phyloP scores from a whole-genome alignment of 805 yeast genomes.

The Schizosaccharomyces japonicus region DNA sequence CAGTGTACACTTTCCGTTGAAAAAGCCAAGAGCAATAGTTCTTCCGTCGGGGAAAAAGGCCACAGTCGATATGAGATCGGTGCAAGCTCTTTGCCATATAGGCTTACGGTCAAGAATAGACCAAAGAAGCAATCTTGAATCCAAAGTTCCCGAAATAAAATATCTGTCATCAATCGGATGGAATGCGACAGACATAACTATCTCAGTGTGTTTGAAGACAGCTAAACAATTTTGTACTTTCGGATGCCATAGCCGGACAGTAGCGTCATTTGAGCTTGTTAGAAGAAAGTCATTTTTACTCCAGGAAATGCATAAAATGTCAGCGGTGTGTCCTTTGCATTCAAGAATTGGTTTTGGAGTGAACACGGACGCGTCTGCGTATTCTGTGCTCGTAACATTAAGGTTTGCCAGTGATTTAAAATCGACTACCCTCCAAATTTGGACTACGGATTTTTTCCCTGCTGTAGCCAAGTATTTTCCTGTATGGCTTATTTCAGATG shows the following conservation, averaged over 20 bases:
- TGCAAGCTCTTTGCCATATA: neutral
- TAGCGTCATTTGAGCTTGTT: neutral
- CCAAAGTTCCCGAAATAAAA: neutral
- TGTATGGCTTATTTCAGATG: neutral
- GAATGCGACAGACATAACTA: neutral
- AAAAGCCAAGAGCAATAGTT: neutral
- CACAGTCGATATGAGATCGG: neutral
- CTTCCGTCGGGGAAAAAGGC: neutral
- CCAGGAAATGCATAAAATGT: neutral
- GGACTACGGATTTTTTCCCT: neutral
- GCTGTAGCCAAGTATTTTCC: conserved; percentile 2
- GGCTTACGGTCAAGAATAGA: neutral
- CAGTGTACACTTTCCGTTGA: neutral
- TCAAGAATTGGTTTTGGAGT: neutral
- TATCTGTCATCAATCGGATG: neutral
- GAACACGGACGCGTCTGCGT: too few species aligned
- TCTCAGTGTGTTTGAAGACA: neutral
- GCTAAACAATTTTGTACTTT: neutral
- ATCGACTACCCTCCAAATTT: neutral
- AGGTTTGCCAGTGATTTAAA: too few species aligned
- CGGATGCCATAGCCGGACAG: conserved; percentile 2
- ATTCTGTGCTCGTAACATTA: too few species aligned
- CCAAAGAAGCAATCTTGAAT: neutral
- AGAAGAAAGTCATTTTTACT: neutral
- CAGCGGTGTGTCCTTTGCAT: neutral